These are phyloP conservation scores for Sporothrix dimorphospora DNA, from an alignment of 2,329 filamentous ascomycete species.

Conservation along the genomic window DNA sequence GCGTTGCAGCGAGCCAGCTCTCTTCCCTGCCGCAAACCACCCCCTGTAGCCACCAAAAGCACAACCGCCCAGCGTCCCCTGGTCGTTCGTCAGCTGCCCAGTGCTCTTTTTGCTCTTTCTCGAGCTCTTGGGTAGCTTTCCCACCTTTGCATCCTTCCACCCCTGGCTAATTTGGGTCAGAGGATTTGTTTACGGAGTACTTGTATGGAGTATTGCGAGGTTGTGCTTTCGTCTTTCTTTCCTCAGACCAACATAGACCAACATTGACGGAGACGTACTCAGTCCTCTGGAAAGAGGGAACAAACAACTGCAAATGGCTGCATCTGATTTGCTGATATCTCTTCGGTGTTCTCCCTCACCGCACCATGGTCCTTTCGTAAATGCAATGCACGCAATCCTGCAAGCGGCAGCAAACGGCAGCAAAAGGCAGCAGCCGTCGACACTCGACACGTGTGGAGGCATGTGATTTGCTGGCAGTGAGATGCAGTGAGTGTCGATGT, in stretches of 20 bases:
- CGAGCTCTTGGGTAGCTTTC: not conserved
- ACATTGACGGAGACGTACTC: not conserved
- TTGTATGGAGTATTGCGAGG: too few relatives aligned
- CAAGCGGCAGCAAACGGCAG: not conserved
- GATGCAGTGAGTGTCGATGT: constrained; percentile 20
- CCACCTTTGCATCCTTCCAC: constrained; percentile 9
- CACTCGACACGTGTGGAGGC: constrained; percentile 24
- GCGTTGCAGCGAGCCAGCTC: not conserved
- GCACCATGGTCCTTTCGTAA: not conserved
- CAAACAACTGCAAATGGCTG: not conserved
- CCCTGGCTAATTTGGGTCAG: not conserved
- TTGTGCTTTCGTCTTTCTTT: not conserved
- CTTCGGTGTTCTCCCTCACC: not conserved
- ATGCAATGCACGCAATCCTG: constrained; percentile 18
- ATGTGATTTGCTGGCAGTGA: constrained; percentile 27
- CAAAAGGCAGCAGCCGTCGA: constrained; percentile 3
- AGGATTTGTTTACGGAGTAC: not conserved
- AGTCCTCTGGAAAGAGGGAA: not conserved
- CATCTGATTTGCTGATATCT: not conserved
- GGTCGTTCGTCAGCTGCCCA: not conserved
- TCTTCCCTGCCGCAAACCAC: not conserved
- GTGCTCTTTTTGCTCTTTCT: not conserved
- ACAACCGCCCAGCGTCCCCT: not conserved
- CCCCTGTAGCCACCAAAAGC: not conserved
- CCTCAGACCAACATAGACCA: not conserved